These are phyloP conservation scores for Trypanosoma brucei DNA, from an alignment of 208 protist species.

Conservation along the genomic window DNA sequence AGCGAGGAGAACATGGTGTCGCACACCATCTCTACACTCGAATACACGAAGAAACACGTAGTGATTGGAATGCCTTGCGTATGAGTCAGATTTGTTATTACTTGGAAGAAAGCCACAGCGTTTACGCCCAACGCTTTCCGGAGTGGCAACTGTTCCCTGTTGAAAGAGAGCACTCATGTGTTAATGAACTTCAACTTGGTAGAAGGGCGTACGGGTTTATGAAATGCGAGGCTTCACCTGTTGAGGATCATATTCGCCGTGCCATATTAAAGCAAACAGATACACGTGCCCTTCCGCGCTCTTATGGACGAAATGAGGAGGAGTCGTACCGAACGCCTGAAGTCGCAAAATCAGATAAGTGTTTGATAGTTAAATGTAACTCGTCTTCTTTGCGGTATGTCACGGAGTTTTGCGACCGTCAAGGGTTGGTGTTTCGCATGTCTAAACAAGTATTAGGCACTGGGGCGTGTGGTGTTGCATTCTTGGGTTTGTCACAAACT, in stretches of 20 bases:
- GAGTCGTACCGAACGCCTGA: background rate
- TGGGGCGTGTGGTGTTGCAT: slow-evolving; percentile 53
- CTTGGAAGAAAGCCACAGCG: slow-evolving; percentile 10
- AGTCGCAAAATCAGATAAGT: background rate
- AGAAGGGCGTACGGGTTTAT: slow-evolving; percentile 18
- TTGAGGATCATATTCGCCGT: slow-evolving; percentile 20
- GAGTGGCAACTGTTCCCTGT: slow-evolving; percentile 25
- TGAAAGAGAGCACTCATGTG: slow-evolving; percentile 11
- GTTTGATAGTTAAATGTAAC: background rate
- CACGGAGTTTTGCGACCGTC: slow-evolving; percentile 36
- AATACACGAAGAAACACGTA: slow-evolving; percentile 10
- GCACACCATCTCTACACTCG: slow-evolving; percentile 14
- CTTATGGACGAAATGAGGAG: background rate
- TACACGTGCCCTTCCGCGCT: background rate
- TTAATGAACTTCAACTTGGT: background rate
- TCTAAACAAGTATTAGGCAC: slow-evolving; percentile 36
- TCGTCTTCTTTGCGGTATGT: no score
- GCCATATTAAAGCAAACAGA: slow-evolving; percentile 14
- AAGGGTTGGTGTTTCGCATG: slow-evolving; percentile 43
- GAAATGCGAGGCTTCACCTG: slow-evolving; percentile 18
- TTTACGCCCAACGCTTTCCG: slow-evolving; percentile 17
- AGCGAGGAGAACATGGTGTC: slow-evolving; percentile 4
- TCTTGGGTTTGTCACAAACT: slow-evolving; percentile 53
- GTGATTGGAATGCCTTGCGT: slow-evolving; percentile 7
- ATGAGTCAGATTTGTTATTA: slow-evolving; percentile 21